Percentiles rank a stretch among this genome's conserved stretches.
These are phyloP conservation scores for Prinsepia uniflora DNA, from an alignment of 306 rosid genomes.

Conservation along the genomic window DNA sequence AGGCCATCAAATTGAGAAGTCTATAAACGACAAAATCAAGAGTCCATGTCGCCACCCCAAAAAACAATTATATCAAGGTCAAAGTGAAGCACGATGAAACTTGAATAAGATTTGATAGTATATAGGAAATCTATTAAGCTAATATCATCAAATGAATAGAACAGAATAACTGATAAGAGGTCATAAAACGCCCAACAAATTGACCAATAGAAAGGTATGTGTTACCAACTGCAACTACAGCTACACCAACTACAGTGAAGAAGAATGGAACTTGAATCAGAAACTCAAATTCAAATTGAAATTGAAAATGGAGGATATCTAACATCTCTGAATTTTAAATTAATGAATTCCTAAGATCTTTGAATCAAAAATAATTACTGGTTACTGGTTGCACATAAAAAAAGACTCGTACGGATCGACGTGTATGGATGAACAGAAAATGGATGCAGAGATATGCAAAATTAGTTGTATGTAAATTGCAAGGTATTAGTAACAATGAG, in stretches of 20 bases:
- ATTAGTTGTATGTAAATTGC: too few relatives aligned
- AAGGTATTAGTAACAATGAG: not conserved
- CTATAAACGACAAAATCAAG: not conserved
- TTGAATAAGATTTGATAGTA: not conserved
- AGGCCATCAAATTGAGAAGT: not conserved
- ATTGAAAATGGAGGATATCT: not conserved
- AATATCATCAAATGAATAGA: not conserved
- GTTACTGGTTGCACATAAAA: not conserved
- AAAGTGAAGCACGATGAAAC: conserved; percentile 1
- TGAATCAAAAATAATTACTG: not conserved
- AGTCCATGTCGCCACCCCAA: too few relatives aligned
- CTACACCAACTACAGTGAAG: too few relatives aligned
- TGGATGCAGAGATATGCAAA: too few relatives aligned
- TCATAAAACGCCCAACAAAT: not conserved
- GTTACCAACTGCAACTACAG: not conserved
- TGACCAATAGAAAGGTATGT: not conserved
- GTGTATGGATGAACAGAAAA: too few relatives aligned
- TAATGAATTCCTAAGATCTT: not conserved
- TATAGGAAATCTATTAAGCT: not conserved
- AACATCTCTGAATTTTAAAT: not conserved
- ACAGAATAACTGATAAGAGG: not conserved
- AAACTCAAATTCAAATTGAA: not conserved
- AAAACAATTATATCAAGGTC: not conserved
- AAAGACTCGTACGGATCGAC: too few relatives aligned
- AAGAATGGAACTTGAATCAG: not conserved